Percentiles rank a stretch among this genome's conserved stretches.
Evolutionary conservation across 192 early-diverging fungal species (phyloP).

Genomic region (Backusella morwellensis): DNA sequence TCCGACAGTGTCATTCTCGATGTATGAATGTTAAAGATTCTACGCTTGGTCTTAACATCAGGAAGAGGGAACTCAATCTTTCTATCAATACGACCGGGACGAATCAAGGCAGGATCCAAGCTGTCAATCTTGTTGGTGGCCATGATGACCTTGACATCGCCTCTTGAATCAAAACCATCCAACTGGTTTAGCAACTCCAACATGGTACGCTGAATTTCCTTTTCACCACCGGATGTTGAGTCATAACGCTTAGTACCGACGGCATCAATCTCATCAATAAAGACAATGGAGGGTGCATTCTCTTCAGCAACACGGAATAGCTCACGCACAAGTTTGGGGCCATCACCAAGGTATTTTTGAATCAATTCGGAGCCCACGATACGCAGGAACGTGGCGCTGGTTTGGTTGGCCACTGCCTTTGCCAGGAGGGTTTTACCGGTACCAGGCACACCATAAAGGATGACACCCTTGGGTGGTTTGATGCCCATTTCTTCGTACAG

Average conservation of each 20-base stretch:
- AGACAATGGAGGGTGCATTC: conserved; percentile 97
- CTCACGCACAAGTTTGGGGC: conserved; percentile 94
- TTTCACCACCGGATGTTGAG: conserved; percentile 93
- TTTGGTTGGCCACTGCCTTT: conserved; percentile 93
- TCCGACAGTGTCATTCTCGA: conserved; percentile 92
- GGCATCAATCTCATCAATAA: conserved; percentile 98
- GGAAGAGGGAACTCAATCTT: conserved; percentile 91
- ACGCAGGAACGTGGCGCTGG: conserved; percentile 91
- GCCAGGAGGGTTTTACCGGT: conserved; percentile 93
- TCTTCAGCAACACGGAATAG: conserved; percentile 94
- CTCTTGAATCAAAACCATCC: conserved; percentile 93
- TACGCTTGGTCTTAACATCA: conserved; percentile 91
- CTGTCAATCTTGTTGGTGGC: conserved; percentile 96
- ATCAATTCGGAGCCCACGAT: conserved; percentile 94
- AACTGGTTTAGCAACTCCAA: conserved; percentile 96
- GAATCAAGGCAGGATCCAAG: conserved; percentile 84
- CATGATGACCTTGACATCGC: conserved; percentile 97
- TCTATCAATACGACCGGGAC: conserved; percentile 85
- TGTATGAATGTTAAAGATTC: conserved; percentile 95
- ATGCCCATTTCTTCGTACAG: conserved; percentile 83
- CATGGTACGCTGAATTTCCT: conserved; percentile 98
- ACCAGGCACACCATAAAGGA: conserved; percentile 82
- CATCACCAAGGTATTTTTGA: conserved; percentile 98
- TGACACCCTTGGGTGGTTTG: conserved; percentile 80
- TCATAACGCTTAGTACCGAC: conserved; percentile 98